Evolutionary conservation across 73 alveolate species (phyloP), one percentile per base, ranked within the genome.

Genomic region (Tetrahymena borealis): DNA sequence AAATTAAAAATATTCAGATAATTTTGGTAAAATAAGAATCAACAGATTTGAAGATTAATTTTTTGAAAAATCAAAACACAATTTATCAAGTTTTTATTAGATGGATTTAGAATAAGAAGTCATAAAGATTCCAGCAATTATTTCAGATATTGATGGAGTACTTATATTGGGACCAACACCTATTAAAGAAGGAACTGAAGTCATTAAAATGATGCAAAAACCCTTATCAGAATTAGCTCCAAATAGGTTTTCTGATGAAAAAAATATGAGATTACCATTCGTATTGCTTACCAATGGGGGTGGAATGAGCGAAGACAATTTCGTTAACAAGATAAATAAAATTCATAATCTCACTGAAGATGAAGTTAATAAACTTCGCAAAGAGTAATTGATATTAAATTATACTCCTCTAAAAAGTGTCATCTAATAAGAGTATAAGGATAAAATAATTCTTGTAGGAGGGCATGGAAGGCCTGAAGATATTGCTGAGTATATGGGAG

Each of bases 101-200:
- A 4, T 6, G 0, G 31, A 60, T 60, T 24, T 60, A 35, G 85
- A 60, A 60, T 13, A 60, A 28, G 85, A 60, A 60, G 31, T 60
- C 28, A 60, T 60, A 15, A 60, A 60, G 31, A 9, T 60, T 12
- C 93, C 93, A 10, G 93, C 93, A 16, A 78, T 90, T 0, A 28
- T 90, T 4, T 90, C 79, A 35, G 93, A 90, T 38, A 78, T 90
- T 11, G 93, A 90, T 90, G 93, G 93, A 90, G 93, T 90, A 24
- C 39, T 90, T 42, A 90, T 42, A 35, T 11, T 36, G 6, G 93
- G 93, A 0, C 39, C 78, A 33, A 78, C 78, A 4, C 93, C 93
- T 13, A 90, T 90, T n/a, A 11, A 35, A 33, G 37, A 90, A 35
- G 93, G 91, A 90, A 90, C 78, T 32, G 93, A 90, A 90, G 93